Evolutionary conservation across 768 basidiomycete genomes (phyloP).

Genomic region (Cystofilobasidium bisporidii): DNA sequence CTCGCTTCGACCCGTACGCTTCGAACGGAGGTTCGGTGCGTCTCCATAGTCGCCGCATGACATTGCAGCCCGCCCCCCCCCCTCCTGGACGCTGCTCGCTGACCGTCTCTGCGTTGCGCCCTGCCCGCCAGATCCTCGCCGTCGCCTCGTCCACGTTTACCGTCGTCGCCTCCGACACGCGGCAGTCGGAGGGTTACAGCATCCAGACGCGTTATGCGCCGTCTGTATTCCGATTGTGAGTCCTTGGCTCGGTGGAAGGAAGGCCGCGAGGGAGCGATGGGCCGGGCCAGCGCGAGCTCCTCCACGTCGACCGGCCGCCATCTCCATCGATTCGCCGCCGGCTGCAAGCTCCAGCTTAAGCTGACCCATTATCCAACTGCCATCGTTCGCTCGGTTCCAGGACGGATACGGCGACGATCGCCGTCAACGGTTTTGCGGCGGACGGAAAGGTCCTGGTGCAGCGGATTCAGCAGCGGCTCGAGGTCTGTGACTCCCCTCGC

Average conservation of each 20-base stretch:
- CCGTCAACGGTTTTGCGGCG: slow-evolving; percentile 93
- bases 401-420: slow-evolving; percentile 83
- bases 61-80: neutral
- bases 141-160: slow-evolving; percentile 43
- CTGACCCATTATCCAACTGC: neutral
- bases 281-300: too few relatives aligned
- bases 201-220: slow-evolving; percentile 97
- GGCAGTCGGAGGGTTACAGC: slow-evolving; percentile 92
- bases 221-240: slow-evolving; percentile 87
- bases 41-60: neutral
- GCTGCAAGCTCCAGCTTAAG: slow-evolving; percentile 4
- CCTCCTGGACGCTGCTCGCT: neutral
- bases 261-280: neutral
- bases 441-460: slow-evolving; percentile 98
- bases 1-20: slow-evolving; percentile 70
- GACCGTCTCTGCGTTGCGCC: too few relatives aligned
- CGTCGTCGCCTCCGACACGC: slow-evolving; percentile 91
- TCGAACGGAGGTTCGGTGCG: slow-evolving; percentile 75
- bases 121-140: slow-evolving; percentile 52
- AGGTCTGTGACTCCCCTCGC: slow-evolving; percentile 50
- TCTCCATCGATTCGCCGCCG: slow-evolving; percentile 12
- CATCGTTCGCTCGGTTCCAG: slow-evolving; percentile 42
- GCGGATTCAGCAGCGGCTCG: slow-evolving; percentile 85
- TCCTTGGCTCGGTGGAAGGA: slow-evolving; percentile 19
- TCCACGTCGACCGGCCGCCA: slow-evolving; percentile 14